Evolutionary conservation across 2,329 filamentous ascomycete genomes (phyloP).

Genomic region (Nothophoma quercina): DNA sequence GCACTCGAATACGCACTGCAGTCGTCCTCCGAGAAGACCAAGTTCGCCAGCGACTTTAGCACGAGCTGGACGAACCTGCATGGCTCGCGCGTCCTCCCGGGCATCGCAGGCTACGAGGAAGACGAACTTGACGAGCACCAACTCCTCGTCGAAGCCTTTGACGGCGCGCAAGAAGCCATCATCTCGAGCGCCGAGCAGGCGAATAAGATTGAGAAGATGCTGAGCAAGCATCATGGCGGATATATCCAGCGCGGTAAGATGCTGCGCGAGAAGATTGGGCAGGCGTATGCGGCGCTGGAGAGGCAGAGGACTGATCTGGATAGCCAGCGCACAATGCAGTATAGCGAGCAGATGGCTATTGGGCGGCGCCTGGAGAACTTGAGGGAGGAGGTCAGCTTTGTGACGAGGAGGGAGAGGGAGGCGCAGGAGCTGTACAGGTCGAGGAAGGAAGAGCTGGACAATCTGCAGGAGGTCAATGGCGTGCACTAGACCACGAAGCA

Average conservation of each 20-base stretch:
- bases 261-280: conserved; percentile 78
- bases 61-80: conserved; percentile 61
- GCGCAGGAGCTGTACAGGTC: conserved; percentile 85
- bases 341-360: conserved; percentile 81
- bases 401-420: conserved; percentile 84
- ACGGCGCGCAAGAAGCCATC: conserved; percentile 76
- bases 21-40: conserved; percentile 57
- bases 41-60: conserved; percentile 54
- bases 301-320: conserved; percentile 76
- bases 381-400: conserved; percentile 81
- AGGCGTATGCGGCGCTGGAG: conserved; percentile 76
- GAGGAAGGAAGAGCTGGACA: conserved; percentile 78
- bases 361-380: conserved; percentile 74
- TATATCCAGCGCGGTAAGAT: conserved; percentile 87
- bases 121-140: conserved; percentile 74
- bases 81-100: conserved; percentile 66
- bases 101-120: conserved; percentile 80
- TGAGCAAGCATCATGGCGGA: conserved; percentile 84
- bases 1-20: conserved; percentile 69
- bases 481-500: no score
- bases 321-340: conserved; percentile 76
- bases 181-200: conserved; percentile 77
- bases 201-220: conserved; percentile 91
- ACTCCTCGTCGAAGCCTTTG: conserved; percentile 75
- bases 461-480: conserved; percentile 56